phyloP scores from a whole-genome alignment of 163 green algal genomes.

The Botryococcus braunii region DNA sequence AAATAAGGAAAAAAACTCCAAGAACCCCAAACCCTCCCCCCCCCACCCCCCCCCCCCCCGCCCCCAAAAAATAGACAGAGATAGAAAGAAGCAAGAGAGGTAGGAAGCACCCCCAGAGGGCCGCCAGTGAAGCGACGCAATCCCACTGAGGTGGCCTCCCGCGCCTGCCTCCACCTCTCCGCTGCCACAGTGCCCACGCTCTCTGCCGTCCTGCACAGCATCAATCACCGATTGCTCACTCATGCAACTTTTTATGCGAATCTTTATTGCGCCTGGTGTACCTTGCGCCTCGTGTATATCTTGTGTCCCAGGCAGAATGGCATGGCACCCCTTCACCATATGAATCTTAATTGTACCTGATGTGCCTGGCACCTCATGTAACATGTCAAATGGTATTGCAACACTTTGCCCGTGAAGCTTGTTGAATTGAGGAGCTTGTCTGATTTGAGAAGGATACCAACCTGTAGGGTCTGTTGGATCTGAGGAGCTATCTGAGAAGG shows the following conservation, averaged over 20 bases:
- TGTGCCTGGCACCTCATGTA: neutral
- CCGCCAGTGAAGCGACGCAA: slow-evolving; percentile 11
- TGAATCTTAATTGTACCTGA: neutral
- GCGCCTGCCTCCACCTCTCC: slow-evolving; percentile 12
- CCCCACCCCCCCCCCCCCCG: too few relatives aligned
- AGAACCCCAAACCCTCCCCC: too few relatives aligned
- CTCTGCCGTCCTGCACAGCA: slow-evolving; percentile 18
- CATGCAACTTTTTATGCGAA: too few relatives aligned
- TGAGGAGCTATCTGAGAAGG: neutral
- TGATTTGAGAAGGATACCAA: too few relatives aligned
- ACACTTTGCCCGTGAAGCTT: too few relatives aligned
- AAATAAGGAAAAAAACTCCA: too few relatives aligned
- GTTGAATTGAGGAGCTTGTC: too few relatives aligned
- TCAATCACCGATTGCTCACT: neutral
- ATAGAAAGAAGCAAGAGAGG: neutral
- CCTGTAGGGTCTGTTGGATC: neutral
- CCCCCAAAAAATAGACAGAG: too few relatives aligned
- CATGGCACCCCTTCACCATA: neutral
- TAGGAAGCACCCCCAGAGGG: slow-evolving; percentile 9
- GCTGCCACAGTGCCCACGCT: slow-evolving; percentile 13
- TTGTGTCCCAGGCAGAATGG: neutral
- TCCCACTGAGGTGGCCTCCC: slow-evolving; percentile 9
- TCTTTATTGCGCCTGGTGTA: neutral
- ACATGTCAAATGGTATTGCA: too few relatives aligned
- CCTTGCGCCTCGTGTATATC: neutral